Evolutionary conservation across 371 early-diverging fungal genomes (phyloP), one percentile per base, ranked within the genome.

Genomic region (Mortierella sp.): DNA sequence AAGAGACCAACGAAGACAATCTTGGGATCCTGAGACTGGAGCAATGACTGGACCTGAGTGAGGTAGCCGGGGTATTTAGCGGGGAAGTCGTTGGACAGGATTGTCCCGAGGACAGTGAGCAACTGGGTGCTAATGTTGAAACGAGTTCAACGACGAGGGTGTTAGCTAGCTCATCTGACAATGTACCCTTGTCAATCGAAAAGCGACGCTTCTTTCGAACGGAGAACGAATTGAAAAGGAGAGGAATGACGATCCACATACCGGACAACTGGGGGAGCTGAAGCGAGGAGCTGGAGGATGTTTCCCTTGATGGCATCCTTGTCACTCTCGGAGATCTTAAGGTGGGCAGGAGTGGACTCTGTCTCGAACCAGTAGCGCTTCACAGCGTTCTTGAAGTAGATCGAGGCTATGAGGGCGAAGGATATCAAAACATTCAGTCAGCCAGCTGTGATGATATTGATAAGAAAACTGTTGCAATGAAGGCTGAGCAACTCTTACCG

Each of bases 371-470:
- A 98, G 26, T 91, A 90, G 74, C 90, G 92, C 61, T 88, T 87
- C 67, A 97, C 88, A 14, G 95, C 90, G 87, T 98, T 97, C 88
- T 98, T 98, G 88, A 98, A 96, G 90, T 96, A 97, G 81, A 98
- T 95, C 11, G 97, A 94, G 80, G 95, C 97, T 93, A 59, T 51
- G 11, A 74, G 86, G 83, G 72, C 24, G 24, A 40, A 19, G 34
- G 34, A 8, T 31, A 31, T 61, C 34, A 34, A 61, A 8, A 24
- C 28, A 53, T 53, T n/a, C 44, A 28, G 72, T 19, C 59, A 53
- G 21, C 34, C 73, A 57, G 34, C 50, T 16, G 16, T 69, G 69
- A 24, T 50, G 53, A 31, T 5, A 16, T 54, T 59, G n/a, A 72
- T 11, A 31, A n/a, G 61, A 55, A 37, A 51, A 10, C 21, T 21